Base-by-base conservation (phyloP, 2,329 filamentous ascomycete species). In the Stachybotrys elegans region DNA sequence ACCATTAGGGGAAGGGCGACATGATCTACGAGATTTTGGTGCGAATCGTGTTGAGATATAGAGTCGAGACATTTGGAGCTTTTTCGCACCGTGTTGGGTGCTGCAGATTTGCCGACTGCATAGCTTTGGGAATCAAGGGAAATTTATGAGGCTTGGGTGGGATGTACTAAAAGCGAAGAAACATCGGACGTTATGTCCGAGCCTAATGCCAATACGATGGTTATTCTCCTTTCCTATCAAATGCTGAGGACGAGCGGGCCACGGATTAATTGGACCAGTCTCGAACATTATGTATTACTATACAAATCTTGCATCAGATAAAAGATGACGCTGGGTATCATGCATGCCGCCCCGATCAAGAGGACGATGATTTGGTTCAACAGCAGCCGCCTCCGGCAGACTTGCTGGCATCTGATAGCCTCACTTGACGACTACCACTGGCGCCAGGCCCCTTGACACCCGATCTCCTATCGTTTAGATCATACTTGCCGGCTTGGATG, bases 401-500 rank as follows among this genome's bases (percentile, higher is more conserved):
- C 52, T 69, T 72, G 42, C 50, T 62, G 6, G 65, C 63, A 11
- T 69, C 59, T 3, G 64, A 57, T 39, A 83, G 52, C 50, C 69
- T 74, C 14, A 81, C 68, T 47, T 73, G 66, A 50, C 65, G 59
- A 45, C 58, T 63, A 41, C 70, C 63, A 54, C 73, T 63, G 55
- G 81, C 62, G 51, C 77, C 66, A 52, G 83, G 66, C 43, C 84
- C 83, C 67, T 96, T 97, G 48, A 98, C 91, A 21, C 93, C 93
- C 48, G 86, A 92, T 60, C 91, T 79, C 59, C 92, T 78, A 65
- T 97, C 92, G 61, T 95, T 95, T 54, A 97, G 71, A 67, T 98
- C 91, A 63, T 97, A 97, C 62, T 83, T 88, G 11, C 93, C 93
- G 2, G 88, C 88, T 71, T 96, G 89, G 50, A 98, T 96, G 59